Base-by-base conservation (phyloP, 2,329 filamentous ascomycete genomes). In the Pseudohalonectria lignicola region DNA sequence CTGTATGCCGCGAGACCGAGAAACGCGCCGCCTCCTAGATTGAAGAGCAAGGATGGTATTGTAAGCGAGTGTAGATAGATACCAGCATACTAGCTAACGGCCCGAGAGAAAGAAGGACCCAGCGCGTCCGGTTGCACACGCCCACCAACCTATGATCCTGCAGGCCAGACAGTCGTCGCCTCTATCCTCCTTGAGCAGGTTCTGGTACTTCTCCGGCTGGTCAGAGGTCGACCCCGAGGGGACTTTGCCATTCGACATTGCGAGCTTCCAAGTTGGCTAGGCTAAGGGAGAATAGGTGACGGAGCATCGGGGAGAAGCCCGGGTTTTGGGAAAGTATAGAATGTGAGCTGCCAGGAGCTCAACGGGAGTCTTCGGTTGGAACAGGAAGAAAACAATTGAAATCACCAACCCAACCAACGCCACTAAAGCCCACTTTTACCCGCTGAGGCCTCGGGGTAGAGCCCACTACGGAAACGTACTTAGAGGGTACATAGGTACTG, bases 1-100 rank as follows among this genome's bases (percentile, higher is more conserved):
- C 78, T 87, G 60, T 88, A 92, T 1, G 69, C 77, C 4, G 78
- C 84, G 13, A 90, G 73, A 1, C 81, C 82, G 40, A 86, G 65
- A 45, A 92, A 86, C 1, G 83, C 81, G 29, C 77, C 71, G 51
- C 82, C 80, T 32, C 84, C 84, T 88, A 48, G 40, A 17, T 4
- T 18, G 8, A 5, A n/a, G n/a, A n/a, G n/a, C n/a, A n/a, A 11
- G 25, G 2, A 5, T 15, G 34, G 7, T 21, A n/a, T n/a, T n/a
- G n/a, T n/a, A n/a, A n/a, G n/a, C n/a, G n/a, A n/a, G n/a, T n/a
- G n/a, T n/a, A n/a, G n/a, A n/a, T n/a, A n/a, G n/a, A n/a, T n/a
- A n/a, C n/a, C 4, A 23, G 12, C 11, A 31, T 16, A 25, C 12
- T 18, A n/a, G 32, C 5, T n/a, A n/a, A n/a, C n/a, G n/a, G n/a